Evolutionary conservation across 495 filamentous ascomycete genomes (phyloP), one percentile per base, ranked within the genome.

Genomic region (Hypoxylon trugodes): DNA sequence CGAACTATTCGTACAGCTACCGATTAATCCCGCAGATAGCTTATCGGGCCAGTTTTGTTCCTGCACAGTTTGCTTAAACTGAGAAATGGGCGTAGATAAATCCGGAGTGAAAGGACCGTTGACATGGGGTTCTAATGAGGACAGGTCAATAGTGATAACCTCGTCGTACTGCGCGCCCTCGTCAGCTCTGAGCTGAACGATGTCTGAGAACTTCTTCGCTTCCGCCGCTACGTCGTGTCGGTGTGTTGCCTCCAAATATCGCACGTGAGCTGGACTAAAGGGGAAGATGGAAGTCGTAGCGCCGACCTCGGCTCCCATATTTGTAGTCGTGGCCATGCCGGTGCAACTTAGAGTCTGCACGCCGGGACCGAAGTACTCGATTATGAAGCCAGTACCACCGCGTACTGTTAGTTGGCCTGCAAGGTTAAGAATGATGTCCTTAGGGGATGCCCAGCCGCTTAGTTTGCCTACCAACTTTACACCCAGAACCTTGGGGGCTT

Each of bases 31-130:
- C 6, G 95, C 93, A 5, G 90, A 92, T 59, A 98, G 89, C 38
- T 87, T 90, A 72, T 89, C 85, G 5, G 95, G 95, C 95, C 95
- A 98, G 26, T 90, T 77, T 74, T 97, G 89, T 69, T 88, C 81
- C 70, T 89, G 82, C 4, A 96, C 92, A 1, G 89, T 88, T 41
- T 92, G 83, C 65, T 90, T 88, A 73, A 98, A 98, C 66, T 87
- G 78, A 24, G 93, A 97, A 26, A 98, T 73, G 2, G 95, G 95
- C 0, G 92, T 96, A 1, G 95, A 96, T 37, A 97, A 79, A 70
- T 98, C 95, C 2, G 95, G 95, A 0, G 95, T 98, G 76, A 96
- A 96, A 25, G 95, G 95, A 4, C 95, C 95, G 76, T 98, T 98
- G 79, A 98, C 91, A 76, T 97, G 95, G 2, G 95, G 95, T 76